Percentiles rank a stretch among this genome's conserved stretches.
These are phyloP conservation scores for Carex myosuroides DNA, from an alignment of 176 grass and related monocot species.

Conservation along the genomic window DNA sequence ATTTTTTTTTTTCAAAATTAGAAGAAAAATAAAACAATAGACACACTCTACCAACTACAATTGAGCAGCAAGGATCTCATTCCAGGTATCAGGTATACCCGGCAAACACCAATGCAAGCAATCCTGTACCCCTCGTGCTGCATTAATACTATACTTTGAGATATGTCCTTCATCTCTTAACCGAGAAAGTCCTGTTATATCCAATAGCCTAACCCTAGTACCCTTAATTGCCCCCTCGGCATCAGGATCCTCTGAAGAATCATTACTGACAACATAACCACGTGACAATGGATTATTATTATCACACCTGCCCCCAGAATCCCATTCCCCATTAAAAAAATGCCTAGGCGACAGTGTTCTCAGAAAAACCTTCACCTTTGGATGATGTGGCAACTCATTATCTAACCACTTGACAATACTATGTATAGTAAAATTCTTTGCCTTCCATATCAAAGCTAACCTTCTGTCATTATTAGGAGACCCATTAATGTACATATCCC, in stretches of 20 bases:
- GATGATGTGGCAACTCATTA: slow-evolving; percentile 48
- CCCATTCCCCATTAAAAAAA: slow-evolving; percentile 83
- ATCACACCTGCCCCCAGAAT: slow-evolving; percentile 62
- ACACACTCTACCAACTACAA: slow-evolving; percentile 30
- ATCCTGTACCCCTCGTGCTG: slow-evolving; percentile 53
- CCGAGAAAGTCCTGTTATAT: slow-evolving; percentile 63
- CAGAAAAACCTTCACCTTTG: slow-evolving; percentile 56
- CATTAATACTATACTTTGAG: slow-evolving; percentile 67
- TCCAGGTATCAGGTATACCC: slow-evolving; percentile 83
- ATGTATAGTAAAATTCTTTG: slow-evolving; percentile 77
- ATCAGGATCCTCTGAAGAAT: slow-evolving; percentile 49
- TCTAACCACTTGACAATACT: slow-evolving; percentile 66
- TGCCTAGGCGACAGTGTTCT: slow-evolving; percentile 75
- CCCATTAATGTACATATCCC: slow-evolving; percentile 75
- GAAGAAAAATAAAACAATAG: background rate
- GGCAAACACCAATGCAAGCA: slow-evolving; percentile 95
- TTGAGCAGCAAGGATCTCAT: slow-evolving; percentile 71
- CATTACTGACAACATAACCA: slow-evolving; percentile 43
- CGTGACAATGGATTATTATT: slow-evolving; percentile 62
- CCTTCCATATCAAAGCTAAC: slow-evolving; percentile 63
- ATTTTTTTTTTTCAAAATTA: background rate
- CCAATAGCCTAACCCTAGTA: slow-evolving; percentile 59
- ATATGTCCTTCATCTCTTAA: slow-evolving; percentile 84
- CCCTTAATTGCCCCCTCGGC: slow-evolving; percentile 48
- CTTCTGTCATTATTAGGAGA: slow-evolving; percentile 50